Evolutionary conservation across 164 flowering plant species (phyloP).

Genomic region (Umbilicus rupestris): DNA sequence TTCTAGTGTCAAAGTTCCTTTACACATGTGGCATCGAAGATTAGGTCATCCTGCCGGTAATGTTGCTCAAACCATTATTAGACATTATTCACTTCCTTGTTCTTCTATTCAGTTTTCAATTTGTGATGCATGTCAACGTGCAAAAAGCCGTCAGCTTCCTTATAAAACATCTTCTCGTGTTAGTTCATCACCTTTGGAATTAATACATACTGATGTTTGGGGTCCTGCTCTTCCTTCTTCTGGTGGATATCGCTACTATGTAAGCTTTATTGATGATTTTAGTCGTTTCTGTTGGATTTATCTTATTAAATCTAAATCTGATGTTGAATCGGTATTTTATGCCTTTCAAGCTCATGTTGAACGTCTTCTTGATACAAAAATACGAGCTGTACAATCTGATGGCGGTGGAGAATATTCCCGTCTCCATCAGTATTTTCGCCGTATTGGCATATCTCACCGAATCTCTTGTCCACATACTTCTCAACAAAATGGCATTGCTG

Average conservation of each 20-base stretch:
- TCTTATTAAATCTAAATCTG: neutral
- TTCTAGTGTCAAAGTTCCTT: neutral
- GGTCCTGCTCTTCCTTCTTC: neutral
- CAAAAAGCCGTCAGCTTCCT: neutral
- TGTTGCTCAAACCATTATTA: neutral
- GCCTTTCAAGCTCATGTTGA: neutral
- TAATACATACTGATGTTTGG: neutral
- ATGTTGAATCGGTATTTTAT: neutral
- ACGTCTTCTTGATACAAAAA: neutral
- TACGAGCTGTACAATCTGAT: no score
- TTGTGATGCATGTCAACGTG: neutral
- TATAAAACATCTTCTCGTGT: neutral
- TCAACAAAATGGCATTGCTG: no score
- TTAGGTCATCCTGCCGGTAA: neutral
- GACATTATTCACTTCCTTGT: neutral
- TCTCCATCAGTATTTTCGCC: no score
- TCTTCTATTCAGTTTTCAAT: neutral
- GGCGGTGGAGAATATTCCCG: no score
- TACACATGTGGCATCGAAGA: neutral
- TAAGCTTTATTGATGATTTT: neutral
- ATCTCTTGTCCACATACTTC: no score
- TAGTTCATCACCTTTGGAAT: neutral
- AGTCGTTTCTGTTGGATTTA: neutral
- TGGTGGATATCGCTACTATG: neutral
- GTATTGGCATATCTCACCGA: no score